A percentile compares a stretch with the other conserved stretches of the same genome.
Conservation (phyloP, 2,329 filamentous ascomycete species). For the Rachicladosporium sp. region DNA sequence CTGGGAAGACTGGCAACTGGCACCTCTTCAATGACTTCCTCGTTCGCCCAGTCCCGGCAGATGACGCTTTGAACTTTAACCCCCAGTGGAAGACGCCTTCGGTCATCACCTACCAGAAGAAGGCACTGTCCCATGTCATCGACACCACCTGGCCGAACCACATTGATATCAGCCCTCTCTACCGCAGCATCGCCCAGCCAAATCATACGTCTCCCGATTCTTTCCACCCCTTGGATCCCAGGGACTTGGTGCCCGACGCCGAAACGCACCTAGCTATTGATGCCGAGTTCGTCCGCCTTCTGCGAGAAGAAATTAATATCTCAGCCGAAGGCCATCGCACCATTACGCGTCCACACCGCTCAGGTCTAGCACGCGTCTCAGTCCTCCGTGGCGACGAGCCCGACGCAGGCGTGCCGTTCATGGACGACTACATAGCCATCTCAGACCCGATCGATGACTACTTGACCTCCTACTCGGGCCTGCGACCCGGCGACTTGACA, state of each 20-base stretch:
- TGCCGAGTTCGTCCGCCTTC: slow-evolving; percentile 88
- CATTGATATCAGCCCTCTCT: slow-evolving; percentile 75
- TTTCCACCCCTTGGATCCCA: slow-evolving; percentile 16
- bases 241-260: slow-evolving; percentile 51
- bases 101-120: slow-evolving; percentile 75
- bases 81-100: slow-evolving; percentile 86
- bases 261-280: slow-evolving; percentile 66
- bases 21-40: slow-evolving; percentile 96
- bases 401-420: slow-evolving; percentile 73
- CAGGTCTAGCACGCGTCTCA: slow-evolving; percentile 84
- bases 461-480: slow-evolving; percentile 85
- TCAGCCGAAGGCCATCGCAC: slow-evolving; percentile 87
- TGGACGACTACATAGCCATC: slow-evolving; percentile 93
- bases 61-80: slow-evolving; percentile 83
- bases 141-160: slow-evolving; percentile 77
- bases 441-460: slow-evolving; percentile 90
- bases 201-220: slow-evolving; percentile 15
- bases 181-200: slow-evolving; percentile 51
- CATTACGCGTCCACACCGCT: slow-evolving; percentile 80
- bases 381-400: slow-evolving; percentile 71
- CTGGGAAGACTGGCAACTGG: slow-evolving; percentile 61
- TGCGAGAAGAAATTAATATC: slow-evolving; percentile 90
- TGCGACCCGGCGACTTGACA: slow-evolving; percentile 74
- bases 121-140: slow-evolving; percentile 65
- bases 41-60: slow-evolving; percentile 63